These are phyloP conservation scores for Jamesozyma hellenica DNA, from an alignment of 805 yeast genomes.

Conservation along the genomic window DNA sequence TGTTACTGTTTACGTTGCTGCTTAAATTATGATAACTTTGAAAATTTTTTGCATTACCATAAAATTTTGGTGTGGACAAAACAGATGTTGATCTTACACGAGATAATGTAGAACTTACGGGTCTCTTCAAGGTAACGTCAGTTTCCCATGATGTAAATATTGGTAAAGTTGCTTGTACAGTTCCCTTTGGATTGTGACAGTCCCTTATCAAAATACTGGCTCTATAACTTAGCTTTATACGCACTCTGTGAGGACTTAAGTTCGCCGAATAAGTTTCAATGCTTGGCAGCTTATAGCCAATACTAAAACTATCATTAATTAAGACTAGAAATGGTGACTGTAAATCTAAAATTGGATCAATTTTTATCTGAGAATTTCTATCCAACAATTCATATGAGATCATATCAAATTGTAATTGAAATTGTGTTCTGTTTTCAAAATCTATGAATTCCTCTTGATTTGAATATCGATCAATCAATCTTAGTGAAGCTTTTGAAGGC, in stretches of 20 bases:
- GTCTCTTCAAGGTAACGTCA: conserved; percentile 23
- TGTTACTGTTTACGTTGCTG: neutral
- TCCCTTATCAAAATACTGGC: neutral
- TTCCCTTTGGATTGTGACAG: neutral
- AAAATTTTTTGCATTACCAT: conserved; percentile 6
- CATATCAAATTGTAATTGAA: conserved; percentile 9
- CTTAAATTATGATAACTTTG: neutral
- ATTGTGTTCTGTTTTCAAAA: neutral
- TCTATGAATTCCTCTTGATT: neutral
- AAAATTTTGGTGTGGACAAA: conserved; percentile 12
- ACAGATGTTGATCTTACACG: conserved; percentile 2
- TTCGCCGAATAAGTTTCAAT: neutral
- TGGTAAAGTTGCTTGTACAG: conserved; percentile 6
- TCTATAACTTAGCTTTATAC: conserved; percentile 16
- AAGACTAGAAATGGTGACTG: conserved; percentile 15
- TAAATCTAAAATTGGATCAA: conserved; percentile 19
- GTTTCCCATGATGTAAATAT: conserved; percentile 26
- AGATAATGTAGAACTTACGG: neutral
- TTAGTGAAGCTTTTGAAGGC: conserved; percentile 19
- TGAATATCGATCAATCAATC: conserved; percentile 10
- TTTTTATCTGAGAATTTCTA: conserved; percentile 9
- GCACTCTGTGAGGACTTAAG: conserved; percentile 16
- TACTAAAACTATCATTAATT: conserved; percentile 20
- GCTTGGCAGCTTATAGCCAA: conserved; percentile 22
- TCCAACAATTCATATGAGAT: conserved; percentile 17